Conservation (phyloP, 2,329 filamentous ascomycete genomes). For the Tolypocladium album region DNA sequence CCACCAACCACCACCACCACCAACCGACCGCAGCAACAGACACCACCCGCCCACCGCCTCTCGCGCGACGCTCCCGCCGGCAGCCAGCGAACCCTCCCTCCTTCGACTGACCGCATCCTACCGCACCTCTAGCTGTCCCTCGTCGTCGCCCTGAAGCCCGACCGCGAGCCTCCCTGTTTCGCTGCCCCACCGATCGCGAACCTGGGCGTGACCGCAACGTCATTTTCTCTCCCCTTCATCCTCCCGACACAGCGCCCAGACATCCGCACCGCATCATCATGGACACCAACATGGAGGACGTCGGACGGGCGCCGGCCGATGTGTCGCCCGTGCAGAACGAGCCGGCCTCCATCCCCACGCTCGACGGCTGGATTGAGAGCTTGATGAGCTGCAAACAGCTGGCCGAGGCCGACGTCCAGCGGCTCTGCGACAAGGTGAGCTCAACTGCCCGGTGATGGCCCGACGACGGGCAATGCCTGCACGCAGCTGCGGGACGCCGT, state of each 20-base stretch:
- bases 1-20: neutral
- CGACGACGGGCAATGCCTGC: neutral
- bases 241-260: slow-evolving; percentile 8
- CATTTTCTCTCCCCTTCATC: slow-evolving; percentile 12
- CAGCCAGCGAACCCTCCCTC: neutral
- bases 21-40: neutral
- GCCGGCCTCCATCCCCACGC: slow-evolving; percentile 79
- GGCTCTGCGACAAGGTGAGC: slow-evolving; percentile 90
- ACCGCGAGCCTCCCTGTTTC: slow-evolving; percentile 2
- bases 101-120: neutral
- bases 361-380: slow-evolving; percentile 98
- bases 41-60: neutral
- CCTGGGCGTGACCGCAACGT: slow-evolving; percentile 17
- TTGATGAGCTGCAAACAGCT: slow-evolving; percentile 99
- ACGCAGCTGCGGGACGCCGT: neutral
- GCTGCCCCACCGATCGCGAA: slow-evolving; percentile 9
- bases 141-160: neutral
- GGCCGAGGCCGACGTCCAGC: slow-evolving; percentile 85
- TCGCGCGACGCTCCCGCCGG: neutral
- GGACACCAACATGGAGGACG: slow-evolving; percentile 99
- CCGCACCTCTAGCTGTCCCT: neutral
- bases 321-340: slow-evolving; percentile 63
- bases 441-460: neutral
- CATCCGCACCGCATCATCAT: slow-evolving; percentile 33
- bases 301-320: slow-evolving; percentile 73